Percentiles rank a stretch among this genome's conserved stretches.
These are phyloP conservation scores for Penicillium brevicompactum DNA, from an alignment of 2,329 filamentous ascomycete genomes.

Conservation along the genomic window DNA sequence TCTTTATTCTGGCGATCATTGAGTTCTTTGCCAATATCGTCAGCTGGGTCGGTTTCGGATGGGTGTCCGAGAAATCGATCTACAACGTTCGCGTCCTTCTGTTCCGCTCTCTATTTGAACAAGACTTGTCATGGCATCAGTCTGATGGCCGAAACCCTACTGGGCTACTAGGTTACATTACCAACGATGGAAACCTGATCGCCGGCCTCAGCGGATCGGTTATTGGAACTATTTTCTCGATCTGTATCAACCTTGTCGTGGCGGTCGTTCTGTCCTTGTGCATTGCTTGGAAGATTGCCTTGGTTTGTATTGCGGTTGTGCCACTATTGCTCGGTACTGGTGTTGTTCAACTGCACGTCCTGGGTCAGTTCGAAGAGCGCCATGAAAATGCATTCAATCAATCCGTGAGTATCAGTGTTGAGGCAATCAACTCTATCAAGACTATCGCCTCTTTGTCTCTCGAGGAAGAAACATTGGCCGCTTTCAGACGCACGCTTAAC, in stretches of 20 bases:
- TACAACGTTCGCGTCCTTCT: constrained; percentile 65
- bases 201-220: constrained; percentile 71
- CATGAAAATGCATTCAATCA: constrained; percentile 55
- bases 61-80: constrained; percentile 65
- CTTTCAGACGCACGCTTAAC: constrained; percentile 48
- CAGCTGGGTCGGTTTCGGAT: constrained; percentile 61
- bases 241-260: constrained; percentile 67
- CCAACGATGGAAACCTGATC: constrained; percentile 67
- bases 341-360: constrained; percentile 65
- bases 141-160: constrained; percentile 64
- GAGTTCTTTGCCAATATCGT: constrained; percentile 64
- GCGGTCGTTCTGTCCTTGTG: constrained; percentile 70
- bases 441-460: constrained; percentile 56
- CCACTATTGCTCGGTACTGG: constrained; percentile 70
- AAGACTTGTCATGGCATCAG: constrained; percentile 72
- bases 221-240: constrained; percentile 69
- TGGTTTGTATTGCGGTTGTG: constrained; percentile 70
- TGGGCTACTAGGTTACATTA: constrained; percentile 67
- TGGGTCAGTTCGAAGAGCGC: constrained; percentile 60
- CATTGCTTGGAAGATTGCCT: constrained; percentile 73
- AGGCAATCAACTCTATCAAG: constrained; percentile 56
- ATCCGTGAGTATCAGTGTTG: constrained; percentile 54
- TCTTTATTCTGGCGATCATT: constrained; percentile 62
- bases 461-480: constrained; percentile 51
- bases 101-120: constrained; percentile 65